A percentile compares a stretch with the other conserved stretches of the same genome.
These are phyloP conservation scores for barrel medic (Medicago truncatula) DNA, from an alignment of 306 rosid genomes.

Conservation along the genomic window DNA sequence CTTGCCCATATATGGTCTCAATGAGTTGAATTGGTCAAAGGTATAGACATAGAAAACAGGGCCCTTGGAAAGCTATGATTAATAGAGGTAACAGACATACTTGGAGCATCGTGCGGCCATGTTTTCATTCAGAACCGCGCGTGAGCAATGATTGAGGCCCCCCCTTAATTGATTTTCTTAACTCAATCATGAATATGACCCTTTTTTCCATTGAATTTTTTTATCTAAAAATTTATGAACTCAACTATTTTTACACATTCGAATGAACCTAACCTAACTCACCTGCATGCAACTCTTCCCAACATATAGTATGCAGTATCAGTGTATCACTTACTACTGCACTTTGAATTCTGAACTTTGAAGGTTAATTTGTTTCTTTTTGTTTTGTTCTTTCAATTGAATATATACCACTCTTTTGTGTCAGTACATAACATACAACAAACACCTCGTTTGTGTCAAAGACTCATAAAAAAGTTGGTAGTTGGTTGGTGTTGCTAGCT, in stretches of 20 bases:
- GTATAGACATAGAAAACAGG: conserved; percentile 35
- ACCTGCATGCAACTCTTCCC: not conserved
- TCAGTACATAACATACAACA: conserved; percentile 23
- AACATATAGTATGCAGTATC: not conserved
- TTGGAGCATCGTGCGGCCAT: conserved; percentile 60
- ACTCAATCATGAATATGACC: conserved; percentile 42
- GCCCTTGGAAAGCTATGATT: conserved; percentile 50
- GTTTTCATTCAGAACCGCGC: conserved; percentile 60
- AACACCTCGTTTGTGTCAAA: conserved; percentile 46
- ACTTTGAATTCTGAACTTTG: conserved; percentile 34
- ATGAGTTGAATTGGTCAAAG: conserved; percentile 55
- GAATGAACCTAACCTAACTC: no score
- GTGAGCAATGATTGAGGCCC: conserved; percentile 73
- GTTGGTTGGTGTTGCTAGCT: conserved; percentile 32
- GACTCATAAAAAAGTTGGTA: conserved; percentile 12
- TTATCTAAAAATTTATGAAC: not conserved
- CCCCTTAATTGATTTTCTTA: conserved; percentile 52
- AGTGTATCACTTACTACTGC: not conserved
- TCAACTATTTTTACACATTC: no score
- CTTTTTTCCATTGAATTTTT: not conserved
- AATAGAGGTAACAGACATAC: conserved; percentile 19
- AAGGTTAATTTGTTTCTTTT: conserved; percentile 50
- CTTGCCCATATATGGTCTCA: no score
- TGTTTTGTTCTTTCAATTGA: conserved; percentile 35
- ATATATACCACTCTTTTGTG: not conserved